phyloP scores from a whole-genome alignment of 2,329 filamentous ascomycete genomes.

The Aspergillus floridensis region DNA sequence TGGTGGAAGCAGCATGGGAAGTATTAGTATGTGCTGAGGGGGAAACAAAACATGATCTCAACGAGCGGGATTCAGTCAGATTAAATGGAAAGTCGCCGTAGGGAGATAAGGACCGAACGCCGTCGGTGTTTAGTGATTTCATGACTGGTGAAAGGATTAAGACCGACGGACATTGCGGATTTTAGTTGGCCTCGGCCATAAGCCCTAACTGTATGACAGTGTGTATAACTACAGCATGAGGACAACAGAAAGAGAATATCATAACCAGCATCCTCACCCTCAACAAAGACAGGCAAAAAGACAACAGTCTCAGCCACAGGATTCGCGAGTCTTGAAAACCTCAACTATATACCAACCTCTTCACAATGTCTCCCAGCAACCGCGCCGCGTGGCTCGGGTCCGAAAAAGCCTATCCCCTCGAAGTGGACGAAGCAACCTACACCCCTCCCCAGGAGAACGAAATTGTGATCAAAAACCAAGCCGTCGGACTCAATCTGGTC shows the following conservation, averaged over 20 bases:
- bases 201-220: neutral
- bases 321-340: no score
- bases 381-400: constrained; percentile 36
- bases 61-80: neutral
- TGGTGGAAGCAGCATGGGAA: neutral
- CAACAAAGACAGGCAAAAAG: neutral
- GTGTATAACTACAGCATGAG: neutral
- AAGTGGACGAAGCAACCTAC: constrained; percentile 40
- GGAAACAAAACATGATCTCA: no score
- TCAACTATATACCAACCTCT: neutral
- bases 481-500: constrained; percentile 45
- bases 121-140: constrained; percentile 1
- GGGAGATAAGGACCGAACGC: neutral
- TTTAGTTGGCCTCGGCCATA: neutral
- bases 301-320: neutral
- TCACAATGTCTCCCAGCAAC: constrained; percentile 21
- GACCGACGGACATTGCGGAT: constrained; percentile 1
- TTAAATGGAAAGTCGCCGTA: neutral
- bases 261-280: no score
- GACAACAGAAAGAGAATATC: no score
- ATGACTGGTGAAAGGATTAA: neutral
- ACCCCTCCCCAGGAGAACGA: constrained; percentile 35
- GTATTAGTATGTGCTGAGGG: neutral
- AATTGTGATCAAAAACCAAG: constrained; percentile 42
- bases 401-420: constrained; percentile 29